Conservation (phyloP, 2,329 filamentous ascomycete species). For the Periconia digitata region DNA sequence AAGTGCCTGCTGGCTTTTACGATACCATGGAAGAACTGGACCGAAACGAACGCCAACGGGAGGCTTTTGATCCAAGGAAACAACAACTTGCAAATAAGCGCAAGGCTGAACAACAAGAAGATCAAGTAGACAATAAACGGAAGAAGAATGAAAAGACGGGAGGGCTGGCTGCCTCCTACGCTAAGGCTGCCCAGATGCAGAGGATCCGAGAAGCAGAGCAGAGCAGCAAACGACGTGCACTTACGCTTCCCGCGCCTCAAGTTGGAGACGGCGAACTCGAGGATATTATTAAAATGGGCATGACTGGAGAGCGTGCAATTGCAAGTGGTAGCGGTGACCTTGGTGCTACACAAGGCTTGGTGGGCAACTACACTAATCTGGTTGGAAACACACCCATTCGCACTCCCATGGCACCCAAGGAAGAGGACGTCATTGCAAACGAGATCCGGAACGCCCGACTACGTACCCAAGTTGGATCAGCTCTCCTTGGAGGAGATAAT, state of each 20-base stretch:
- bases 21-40: slow-evolving; percentile 83
- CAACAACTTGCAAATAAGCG: slow-evolving; percentile 89
- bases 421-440: slow-evolving; percentile 95
- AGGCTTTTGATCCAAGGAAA: slow-evolving; percentile 88
- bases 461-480: slow-evolving; percentile 90
- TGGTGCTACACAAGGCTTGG: slow-evolving; percentile 78
- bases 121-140: slow-evolving; percentile 74
- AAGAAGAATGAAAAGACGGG: slow-evolving; percentile 80
- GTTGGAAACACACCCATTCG: slow-evolving; percentile 84
- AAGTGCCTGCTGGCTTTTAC: slow-evolving; percentile 84
- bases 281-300: slow-evolving; percentile 98
- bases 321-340: slow-evolving; percentile 79
- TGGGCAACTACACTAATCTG: slow-evolving; percentile 83
- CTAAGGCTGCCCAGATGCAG: slow-evolving; percentile 92
- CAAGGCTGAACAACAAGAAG: slow-evolving; percentile 87
- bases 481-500: slow-evolving; percentile 89
- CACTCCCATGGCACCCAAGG: slow-evolving; percentile 85
- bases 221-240: slow-evolving; percentile 82
- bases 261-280: slow-evolving; percentile 91
- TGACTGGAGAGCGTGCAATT: slow-evolving; percentile 85
- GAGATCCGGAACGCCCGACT: slow-evolving; percentile 93
- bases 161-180: slow-evolving; percentile 79
- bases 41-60: slow-evolving; percentile 80
- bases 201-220: slow-evolving; percentile 95
- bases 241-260: slow-evolving; percentile 87